Conservation (phyloP, 1,284 basidiomycete species). For the Fomitopsis betulina region DNA sequence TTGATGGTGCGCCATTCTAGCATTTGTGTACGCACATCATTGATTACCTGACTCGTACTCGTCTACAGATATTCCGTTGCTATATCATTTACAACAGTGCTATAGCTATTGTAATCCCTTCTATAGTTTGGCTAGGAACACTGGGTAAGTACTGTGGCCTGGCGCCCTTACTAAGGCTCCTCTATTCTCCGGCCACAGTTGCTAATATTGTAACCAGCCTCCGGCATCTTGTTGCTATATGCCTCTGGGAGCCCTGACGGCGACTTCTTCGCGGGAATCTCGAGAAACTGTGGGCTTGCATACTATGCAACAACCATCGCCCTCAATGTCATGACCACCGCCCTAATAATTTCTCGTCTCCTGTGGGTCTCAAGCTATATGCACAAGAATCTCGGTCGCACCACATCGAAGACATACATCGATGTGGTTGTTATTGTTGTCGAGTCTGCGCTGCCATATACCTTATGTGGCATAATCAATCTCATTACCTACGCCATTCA, state of each 20-base stretch:
- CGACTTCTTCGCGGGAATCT: conserved; percentile 17
- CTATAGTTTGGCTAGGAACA: background rate
- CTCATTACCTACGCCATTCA: conserved; percentile 10
- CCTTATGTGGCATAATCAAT: conserved; percentile 10
- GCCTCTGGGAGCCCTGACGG: conserved; percentile 11
- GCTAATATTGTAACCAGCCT: background rate
- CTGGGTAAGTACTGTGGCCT: background rate
- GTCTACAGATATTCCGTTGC: background rate
- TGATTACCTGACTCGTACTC: background rate
- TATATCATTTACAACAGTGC: background rate
- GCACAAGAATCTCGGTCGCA: conserved; percentile 4
- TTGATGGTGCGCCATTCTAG: conserved; percentile 5
- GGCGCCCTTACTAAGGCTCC: too few relatives aligned
- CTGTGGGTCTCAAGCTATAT: conserved; percentile 7
- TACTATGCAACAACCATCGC: conserved; percentile 13
- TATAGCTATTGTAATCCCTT: background rate
- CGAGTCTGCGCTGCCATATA: conserved; percentile 16
- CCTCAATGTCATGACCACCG: conserved; percentile 14
- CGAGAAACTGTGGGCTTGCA: conserved; percentile 7
- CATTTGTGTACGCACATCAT: background rate
- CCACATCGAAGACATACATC: background rate
- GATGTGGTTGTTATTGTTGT: conserved; percentile 7
- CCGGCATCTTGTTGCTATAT: background rate
- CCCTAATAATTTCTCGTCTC: conserved; percentile 16
- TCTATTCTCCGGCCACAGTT: too few relatives aligned